Evolutionary conservation across 176 grass and related monocot species (phyloP).

Genomic region (Bonia amplexicaulis): DNA sequence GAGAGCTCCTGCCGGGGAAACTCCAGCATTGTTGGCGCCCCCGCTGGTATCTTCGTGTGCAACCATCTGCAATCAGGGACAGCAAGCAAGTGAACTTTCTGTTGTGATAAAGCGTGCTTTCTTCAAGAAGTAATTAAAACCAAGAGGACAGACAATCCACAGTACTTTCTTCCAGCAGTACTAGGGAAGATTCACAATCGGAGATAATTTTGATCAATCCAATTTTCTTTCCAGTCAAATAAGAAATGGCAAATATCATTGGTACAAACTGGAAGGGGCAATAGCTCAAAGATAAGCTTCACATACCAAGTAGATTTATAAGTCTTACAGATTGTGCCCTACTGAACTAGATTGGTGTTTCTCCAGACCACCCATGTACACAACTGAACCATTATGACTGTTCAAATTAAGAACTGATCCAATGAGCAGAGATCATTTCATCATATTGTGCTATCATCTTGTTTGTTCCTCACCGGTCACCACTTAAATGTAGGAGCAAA

Average conservation of each 20-base stretch:
- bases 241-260: background rate
- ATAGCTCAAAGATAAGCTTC: background rate
- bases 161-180: too few relatives aligned
- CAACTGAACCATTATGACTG: background rate
- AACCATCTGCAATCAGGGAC: conserved; percentile 20
- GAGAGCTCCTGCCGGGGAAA: background rate
- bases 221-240: background rate
- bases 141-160: too few relatives aligned
- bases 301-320: background rate
- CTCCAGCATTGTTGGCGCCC: background rate
- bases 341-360: background rate
- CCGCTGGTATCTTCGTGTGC: background rate
- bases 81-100: background rate
- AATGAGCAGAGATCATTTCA: background rate
- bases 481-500: background rate
- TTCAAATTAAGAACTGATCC: background rate
- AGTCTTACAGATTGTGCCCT: background rate
- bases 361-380: background rate
- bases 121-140: too few relatives aligned
- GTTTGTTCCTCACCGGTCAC: background rate
- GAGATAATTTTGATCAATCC: background rate
- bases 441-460: background rate
- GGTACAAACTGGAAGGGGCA: background rate
- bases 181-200: background rate
- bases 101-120: background rate